phyloP scores from a whole-genome alignment of 305 asterid genomes.

The Rubia balearica region DNA sequence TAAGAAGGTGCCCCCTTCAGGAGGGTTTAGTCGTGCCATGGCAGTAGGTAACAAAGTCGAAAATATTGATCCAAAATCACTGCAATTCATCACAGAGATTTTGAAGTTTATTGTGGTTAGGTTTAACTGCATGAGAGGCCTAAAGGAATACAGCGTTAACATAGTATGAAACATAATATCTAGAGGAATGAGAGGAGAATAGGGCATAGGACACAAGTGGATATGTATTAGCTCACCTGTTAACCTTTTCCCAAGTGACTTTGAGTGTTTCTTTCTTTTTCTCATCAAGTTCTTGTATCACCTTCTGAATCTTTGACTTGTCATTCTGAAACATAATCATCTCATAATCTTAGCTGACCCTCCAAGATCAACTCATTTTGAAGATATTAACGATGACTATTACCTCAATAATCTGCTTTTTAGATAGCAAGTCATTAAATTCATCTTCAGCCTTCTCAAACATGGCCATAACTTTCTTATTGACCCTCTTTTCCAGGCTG shows the following conservation, averaged over 20 bases:
- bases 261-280: conserved; percentile 92
- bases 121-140: conserved; percentile 13
- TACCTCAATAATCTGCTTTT: conserved; percentile 94
- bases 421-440: conserved; percentile 80
- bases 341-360: conserved; percentile 22
- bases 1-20: conserved; percentile 90
- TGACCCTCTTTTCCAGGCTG: conserved; percentile 97
- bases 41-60: conserved; percentile 94
- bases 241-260: conserved; percentile 95
- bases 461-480: conserved; percentile 97
- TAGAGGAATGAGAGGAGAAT: background rate
- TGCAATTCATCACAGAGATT: conserved; percentile 15
- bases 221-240: conserved; percentile 47
- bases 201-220: background rate
- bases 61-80: conserved; percentile 98
- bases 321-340: conserved; percentile 55
- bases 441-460: conserved; percentile 99
- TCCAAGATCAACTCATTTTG: conserved; percentile 7
- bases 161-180: background rate
- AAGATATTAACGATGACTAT: conserved; percentile 20
- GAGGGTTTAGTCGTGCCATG: conserved; percentile 89
- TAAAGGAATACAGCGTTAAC: background rate
- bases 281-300: conserved; percentile 97
- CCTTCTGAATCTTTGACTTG: conserved; percentile 90
- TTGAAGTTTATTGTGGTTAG: conserved; percentile 5